Percentiles rank a stretch among this genome's conserved stretches.
Conservation (phyloP, 2,329 filamentous ascomycete species). For the Mycosphaerella arachidis region DNA sequence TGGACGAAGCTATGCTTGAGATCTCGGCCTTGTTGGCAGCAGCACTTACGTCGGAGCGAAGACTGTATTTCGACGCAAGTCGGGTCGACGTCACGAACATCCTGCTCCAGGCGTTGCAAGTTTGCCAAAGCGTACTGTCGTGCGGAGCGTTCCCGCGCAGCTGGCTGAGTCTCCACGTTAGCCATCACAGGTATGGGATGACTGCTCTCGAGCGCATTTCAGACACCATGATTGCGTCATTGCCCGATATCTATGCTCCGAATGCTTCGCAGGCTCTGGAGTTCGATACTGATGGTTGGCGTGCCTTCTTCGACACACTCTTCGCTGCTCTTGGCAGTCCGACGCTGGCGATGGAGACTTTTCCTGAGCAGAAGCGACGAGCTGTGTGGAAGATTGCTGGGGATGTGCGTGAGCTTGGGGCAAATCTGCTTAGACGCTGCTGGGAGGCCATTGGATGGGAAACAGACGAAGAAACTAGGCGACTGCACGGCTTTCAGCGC, state of each 20-base stretch:
- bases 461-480: conserved; percentile 71
- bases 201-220: conserved; percentile 78
- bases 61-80: conserved; percentile 31
- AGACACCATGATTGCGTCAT: conserved; percentile 69
- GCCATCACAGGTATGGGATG: conserved; percentile 62
- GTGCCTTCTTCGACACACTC: conserved; percentile 83
- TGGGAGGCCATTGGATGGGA: conserved; percentile 99
- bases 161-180: conserved; percentile 88
- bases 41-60: conserved; percentile 26
- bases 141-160: conserved; percentile 83
- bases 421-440: conserved; percentile 73
- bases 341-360: conserved; percentile 85
- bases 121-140: conserved; percentile 82
- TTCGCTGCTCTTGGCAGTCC: conserved; percentile 86
- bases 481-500: conserved; percentile 71
- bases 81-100: conserved; percentile 69
- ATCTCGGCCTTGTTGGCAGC: conserved; percentile 82
- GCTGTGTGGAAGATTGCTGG: conserved; percentile 99
- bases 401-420: conserved; percentile 87
- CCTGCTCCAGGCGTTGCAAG: conserved; percentile 72
- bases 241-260: conserved; percentile 86
- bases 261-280: conserved; percentile 51
- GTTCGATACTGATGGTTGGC: conserved; percentile 93
- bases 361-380: conserved; percentile 90
- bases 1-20: conserved; percentile 81